Percentiles rank a stretch among this genome's conserved stretches.
Evolutionary conservation across 1,284 basidiomycete species (phyloP).

Genomic region (Gomphus sp.): DNA sequence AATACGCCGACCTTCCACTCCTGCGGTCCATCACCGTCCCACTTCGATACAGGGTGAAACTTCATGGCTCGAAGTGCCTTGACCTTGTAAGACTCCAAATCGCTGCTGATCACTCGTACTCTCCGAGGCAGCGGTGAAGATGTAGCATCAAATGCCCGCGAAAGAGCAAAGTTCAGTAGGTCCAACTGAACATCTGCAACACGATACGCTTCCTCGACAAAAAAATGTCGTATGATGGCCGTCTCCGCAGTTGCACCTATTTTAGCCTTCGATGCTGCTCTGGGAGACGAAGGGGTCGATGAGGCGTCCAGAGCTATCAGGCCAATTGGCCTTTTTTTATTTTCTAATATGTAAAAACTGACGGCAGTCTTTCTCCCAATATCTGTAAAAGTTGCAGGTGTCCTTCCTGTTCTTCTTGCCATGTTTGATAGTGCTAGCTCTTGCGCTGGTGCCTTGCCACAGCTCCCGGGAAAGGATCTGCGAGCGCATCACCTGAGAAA

Average conservation of each 20-base stretch:
- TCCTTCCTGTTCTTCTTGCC: too few species aligned
- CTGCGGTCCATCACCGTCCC: constrained; percentile 20
- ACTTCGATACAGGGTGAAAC: constrained; percentile 37
- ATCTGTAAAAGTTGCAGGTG: too few species aligned
- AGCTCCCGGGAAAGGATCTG: too few species aligned
- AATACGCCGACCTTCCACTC: constrained; percentile 25
- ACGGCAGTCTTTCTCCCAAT: too few species aligned
- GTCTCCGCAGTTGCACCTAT: constrained; percentile 28
- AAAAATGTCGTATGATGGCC: constrained; percentile 70
- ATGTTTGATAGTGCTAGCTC: too few species aligned
- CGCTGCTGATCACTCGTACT: constrained; percentile 39
- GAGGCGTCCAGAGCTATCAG: constrained; percentile 62
- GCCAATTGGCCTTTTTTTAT: constrained; percentile 50
- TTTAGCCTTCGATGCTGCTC: constrained; percentile 17
- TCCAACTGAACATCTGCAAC: constrained; percentile 51
- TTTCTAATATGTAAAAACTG: constrained; percentile 64
- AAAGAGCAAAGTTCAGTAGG: constrained; percentile 49
- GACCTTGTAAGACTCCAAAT: constrained; percentile 43
- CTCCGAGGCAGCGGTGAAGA: constrained; percentile 28
- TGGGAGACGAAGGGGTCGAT: constrained; percentile 23
- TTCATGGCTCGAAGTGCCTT: constrained; percentile 36
- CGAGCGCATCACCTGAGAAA: too few species aligned
- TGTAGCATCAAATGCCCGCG: constrained; percentile 41
- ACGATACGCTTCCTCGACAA: constrained; percentile 58
- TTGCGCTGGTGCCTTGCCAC: too few species aligned